Evolutionary conservation across 140 eudicot species (phyloP), one percentile per base, ranked within the genome.

Genomic region (Bidens hawaiensis): DNA sequence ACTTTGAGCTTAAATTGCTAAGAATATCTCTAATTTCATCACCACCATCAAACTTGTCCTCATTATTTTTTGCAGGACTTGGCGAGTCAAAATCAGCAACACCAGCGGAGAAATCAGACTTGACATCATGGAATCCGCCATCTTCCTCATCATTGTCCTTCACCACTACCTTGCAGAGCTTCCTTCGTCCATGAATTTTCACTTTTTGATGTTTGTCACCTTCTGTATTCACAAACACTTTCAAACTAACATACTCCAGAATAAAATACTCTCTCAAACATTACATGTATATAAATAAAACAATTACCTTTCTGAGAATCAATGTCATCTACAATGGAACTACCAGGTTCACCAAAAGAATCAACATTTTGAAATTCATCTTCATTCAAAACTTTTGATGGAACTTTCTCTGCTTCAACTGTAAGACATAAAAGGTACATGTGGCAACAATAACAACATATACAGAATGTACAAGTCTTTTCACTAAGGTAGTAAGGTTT

Each of bases 21-120:
- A 87, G 79, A 66, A 93, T 88, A 49, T 85, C 95, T 78, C 89
- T 79, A 11, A 93, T 93, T 72, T 88, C 99, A 48, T 79, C 83
- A 28, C 80, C 93, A 53, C 80, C 72, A 10, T 55, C 77, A 21
- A 9, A 49, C 34, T 27, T 58, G 42, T 27, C 60, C 70, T 48
- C 75, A 4, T 13, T 38, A 19, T 64, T 70, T 26, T 85, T 78
- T 57, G 52, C 63, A 38, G 73, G 93, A 43, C 72, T 40, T 0
- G 96, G 96, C 2, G 87, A 82, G 59, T 80, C 87, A 70, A 82
- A 85, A 55, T 83, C 95, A 22, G 82, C 55, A 46, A 88, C 27
- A 6, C 7, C 41, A 0, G 53, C 86, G 48, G 73, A 40, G 55
- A 75, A 59, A 60, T 70, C 82, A 3, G 73, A 49, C 6, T 16